These are phyloP conservation scores for Schrenkiella parvula DNA, from an alignment of 345 rosid species.

Conservation along the genomic window DNA sequence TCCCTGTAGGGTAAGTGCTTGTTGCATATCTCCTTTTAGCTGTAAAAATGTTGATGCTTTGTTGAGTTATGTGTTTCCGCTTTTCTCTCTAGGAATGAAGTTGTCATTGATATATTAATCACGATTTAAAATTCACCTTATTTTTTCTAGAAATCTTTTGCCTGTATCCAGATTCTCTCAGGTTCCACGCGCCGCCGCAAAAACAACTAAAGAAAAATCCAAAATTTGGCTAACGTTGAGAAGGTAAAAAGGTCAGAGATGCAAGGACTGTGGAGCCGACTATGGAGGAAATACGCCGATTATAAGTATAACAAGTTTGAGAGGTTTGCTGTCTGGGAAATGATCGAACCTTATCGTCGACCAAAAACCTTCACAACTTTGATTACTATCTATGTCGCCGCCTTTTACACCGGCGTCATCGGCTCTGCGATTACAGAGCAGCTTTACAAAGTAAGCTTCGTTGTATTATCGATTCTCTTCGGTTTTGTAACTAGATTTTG, in stretches of 20 bases:
- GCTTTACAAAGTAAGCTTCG: constrained; percentile 56
- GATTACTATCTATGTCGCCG: constrained; percentile 58
- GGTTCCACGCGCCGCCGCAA: constrained; percentile 25
- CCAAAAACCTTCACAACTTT: constrained; percentile 82
- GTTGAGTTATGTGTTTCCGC: neutral
- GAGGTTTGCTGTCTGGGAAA: constrained; percentile 74
- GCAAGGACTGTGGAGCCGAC: constrained; percentile 55
- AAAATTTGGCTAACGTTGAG: neutral
- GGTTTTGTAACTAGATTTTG: neutral
- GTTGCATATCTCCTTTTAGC: constrained; percentile 13
- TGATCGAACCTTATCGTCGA: constrained; percentile 75
- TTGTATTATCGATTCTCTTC: neutral
- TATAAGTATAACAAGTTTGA: constrained; percentile 69
- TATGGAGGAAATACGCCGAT: constrained; percentile 89
- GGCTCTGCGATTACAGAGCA: constrained; percentile 89
- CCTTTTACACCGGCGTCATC: constrained; percentile 87
- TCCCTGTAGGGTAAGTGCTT: constrained; percentile 66
- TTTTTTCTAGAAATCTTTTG: no score
- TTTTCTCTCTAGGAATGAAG: no score
- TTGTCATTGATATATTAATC: no score
- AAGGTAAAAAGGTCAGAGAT: constrained; percentile 8
- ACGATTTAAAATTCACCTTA: no score
- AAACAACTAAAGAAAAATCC: neutral
- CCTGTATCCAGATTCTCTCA: neutral
- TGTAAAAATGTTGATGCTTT: neutral